These are phyloP conservation scores for Lactarius deliciosus DNA, from an alignment of 768 basidiomycete genomes.

Conservation along the genomic window DNA sequence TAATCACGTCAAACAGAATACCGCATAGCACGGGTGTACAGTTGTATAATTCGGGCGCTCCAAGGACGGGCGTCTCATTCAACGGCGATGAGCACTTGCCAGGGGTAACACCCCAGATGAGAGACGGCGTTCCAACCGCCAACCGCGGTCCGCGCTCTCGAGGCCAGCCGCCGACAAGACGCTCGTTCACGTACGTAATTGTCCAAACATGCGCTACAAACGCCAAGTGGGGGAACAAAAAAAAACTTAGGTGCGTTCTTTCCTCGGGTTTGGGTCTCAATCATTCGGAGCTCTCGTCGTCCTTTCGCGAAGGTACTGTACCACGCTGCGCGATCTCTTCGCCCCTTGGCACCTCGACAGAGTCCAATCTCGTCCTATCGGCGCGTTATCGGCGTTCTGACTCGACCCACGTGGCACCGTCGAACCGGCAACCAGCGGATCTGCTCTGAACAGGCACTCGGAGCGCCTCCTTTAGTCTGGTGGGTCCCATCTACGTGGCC, in stretches of 20 bases:
- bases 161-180: neutral
- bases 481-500: neutral
- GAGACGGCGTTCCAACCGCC: neutral
- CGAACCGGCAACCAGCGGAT: neutral
- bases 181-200: neutral
- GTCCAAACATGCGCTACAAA: neutral
- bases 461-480: neutral
- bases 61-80: neutral
- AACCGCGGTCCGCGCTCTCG: neutral
- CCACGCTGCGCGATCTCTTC: neutral
- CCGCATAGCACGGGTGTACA: neutral
- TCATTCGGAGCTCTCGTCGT: neutral
- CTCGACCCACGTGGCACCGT: neutral
- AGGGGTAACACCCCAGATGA: neutral
- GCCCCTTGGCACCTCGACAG: neutral
- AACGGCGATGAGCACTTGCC: neutral
- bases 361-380: neutral
- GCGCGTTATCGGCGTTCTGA: neutral
- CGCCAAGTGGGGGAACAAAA: neutral
- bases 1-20: constrained; percentile 6
- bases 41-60: neutral
- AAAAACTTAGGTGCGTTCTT: neutral
- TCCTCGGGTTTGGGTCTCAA: neutral
- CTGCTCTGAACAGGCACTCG: neutral
- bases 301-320: neutral